Conservation (phyloP, 108 stramenopile genomes). For the Pseudonitzschia pungens region DNA sequence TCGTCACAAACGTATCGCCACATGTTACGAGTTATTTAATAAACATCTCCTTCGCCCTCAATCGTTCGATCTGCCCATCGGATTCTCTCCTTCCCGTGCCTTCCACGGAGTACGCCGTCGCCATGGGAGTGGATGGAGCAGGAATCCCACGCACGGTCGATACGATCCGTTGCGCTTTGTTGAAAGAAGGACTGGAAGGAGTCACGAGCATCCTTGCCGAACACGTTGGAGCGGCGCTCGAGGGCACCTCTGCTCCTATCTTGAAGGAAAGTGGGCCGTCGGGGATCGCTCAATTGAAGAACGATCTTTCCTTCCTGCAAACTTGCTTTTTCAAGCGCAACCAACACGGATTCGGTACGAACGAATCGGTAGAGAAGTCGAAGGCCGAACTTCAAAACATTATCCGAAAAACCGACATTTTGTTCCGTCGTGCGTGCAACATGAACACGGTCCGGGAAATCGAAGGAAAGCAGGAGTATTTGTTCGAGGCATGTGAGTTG, state of each 20-base stretch:
- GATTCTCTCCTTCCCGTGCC: slow-evolving; percentile 84
- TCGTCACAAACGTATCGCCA: slow-evolving; percentile 71
- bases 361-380: neutral
- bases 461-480: slow-evolving; percentile 55
- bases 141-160: slow-evolving; percentile 63
- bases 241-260: neutral
- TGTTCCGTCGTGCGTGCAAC: slow-evolving; percentile 22
- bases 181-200: slow-evolving; percentile 40
- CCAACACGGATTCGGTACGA: slow-evolving; percentile 24
- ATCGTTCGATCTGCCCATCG: slow-evolving; percentile 76
- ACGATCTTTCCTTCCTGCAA: slow-evolving; percentile 36
- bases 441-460: slow-evolving; percentile 22
- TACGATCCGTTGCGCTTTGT: slow-evolving; percentile 60
- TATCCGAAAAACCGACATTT: slow-evolving; percentile 17
- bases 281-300: slow-evolving; percentile 58
- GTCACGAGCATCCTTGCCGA: slow-evolving; percentile 21
- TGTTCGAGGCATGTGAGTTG: slow-evolving; percentile 64
- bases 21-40: slow-evolving; percentile 66
- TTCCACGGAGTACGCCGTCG: slow-evolving; percentile 59
- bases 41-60: slow-evolving; percentile 60
- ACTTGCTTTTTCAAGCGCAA: slow-evolving; percentile 33
- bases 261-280: slow-evolving; percentile 45
- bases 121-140: slow-evolving; percentile 54
- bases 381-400: slow-evolving; percentile 19
- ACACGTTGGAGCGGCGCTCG: slow-evolving; percentile 11